Evolutionary conservation across 345 rosid genomes (phyloP).

Genomic region (Cardiospermum halicacabum): DNA sequence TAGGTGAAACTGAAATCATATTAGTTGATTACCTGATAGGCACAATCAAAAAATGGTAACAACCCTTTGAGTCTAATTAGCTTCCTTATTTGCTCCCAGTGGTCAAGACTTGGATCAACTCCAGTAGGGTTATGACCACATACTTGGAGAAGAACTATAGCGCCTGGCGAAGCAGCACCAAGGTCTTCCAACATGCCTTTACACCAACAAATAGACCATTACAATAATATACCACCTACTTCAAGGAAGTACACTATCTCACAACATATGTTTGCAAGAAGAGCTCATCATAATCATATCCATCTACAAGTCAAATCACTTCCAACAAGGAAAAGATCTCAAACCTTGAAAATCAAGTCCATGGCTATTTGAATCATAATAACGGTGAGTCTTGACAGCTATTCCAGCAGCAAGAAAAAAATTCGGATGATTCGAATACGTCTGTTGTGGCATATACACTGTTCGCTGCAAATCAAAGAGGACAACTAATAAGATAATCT

Average conservation of each 20-base stretch:
- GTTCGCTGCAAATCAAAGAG: conserved; percentile 24
- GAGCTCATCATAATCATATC: background rate
- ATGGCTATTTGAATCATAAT: conserved; percentile 38
- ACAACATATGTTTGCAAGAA: background rate
- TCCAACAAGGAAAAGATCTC: background rate
- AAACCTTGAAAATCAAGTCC: conserved; percentile 48
- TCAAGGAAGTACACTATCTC: background rate
- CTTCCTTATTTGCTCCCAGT: conserved; percentile 50
- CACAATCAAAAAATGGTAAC: conserved; percentile 50
- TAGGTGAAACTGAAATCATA: background rate
- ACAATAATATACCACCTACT: background rate
- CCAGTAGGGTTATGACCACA: conserved; percentile 56
- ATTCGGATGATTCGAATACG: conserved; percentile 42
- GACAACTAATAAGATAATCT: background rate
- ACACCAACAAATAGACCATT: background rate
- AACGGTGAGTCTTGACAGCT: conserved; percentile 34
- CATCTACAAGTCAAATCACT: background rate
- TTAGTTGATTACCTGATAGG: conserved; percentile 40
- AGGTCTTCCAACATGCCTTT: conserved; percentile 49
- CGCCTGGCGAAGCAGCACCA: conserved; percentile 39
- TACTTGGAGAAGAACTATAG: conserved; percentile 45
- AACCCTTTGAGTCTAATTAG: conserved; percentile 36
- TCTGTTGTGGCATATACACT: conserved; percentile 35
- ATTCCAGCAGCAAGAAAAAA: conserved; percentile 32
- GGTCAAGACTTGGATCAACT: conserved; percentile 42